Evolutionary conservation across 805 yeast species (phyloP), one percentile per base, ranked within the genome.

Genomic region (Monosporozyma siamensis): DNA sequence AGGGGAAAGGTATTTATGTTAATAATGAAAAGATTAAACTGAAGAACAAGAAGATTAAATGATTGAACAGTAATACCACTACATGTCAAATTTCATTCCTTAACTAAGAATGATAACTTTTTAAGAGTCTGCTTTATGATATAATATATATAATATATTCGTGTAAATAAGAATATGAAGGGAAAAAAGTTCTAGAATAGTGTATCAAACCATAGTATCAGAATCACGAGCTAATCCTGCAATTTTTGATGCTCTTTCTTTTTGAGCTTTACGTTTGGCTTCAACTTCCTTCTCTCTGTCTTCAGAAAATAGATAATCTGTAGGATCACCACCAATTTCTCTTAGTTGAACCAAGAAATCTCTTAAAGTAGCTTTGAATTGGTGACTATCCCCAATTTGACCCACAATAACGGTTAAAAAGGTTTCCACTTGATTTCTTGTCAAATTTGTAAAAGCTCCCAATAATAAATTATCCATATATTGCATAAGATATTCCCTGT

Each of bases 1-100:
- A 92, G 69, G 98, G 98, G 61, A 94, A 94, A 55, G 99, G 99
- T 59, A 82, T 92, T 39, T 92, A 82, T 61, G 82, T 92, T 40
- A 84, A 89, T 64, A 83, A 79, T 57, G 97, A 92, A 69, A 87
- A 94, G 39, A 82, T 92, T 63, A 80, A 78, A 61, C 71, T 90
- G 59, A 92, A 92, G 75, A 86, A 82, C 53, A 86, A 86, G 75
- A 90, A 88, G 75, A 85, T 90, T 63, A 90, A 92, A 79, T 90
- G 44, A 49, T 44, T 14, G 5, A 22, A 21, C n/a, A 23, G n/a
- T n/a, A 25, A 18, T 23, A n/a, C n/a, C n/a, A n/a, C n/a, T n/a
- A n/a, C n/a, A n/a, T n/a, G n/a, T n/a, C n/a, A n/a, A n/a, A n/a
- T n/a, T n/a, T n/a, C n/a, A n/a, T n/a, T n/a, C n/a, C n/a, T n/a